Evolutionary conservation across 495 filamentous ascomycete species (phyloP).

Genomic region (Penicillium ucsense): DNA sequence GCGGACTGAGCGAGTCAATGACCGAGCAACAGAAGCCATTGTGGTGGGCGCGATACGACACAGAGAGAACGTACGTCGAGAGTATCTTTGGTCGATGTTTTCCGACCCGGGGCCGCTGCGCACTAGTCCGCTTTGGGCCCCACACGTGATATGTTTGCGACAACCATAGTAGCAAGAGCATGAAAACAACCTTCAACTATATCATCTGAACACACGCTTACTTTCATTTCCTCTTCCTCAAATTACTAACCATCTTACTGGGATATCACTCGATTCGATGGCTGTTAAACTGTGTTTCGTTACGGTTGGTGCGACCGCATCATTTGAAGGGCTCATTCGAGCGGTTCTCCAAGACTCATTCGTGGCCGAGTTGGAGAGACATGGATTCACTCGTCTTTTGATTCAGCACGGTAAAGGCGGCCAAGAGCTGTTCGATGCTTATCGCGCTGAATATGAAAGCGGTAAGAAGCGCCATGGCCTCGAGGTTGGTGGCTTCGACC

Average conservation of each 20-base stretch:
- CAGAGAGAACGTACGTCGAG: not conserved
- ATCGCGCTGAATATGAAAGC: conserved; percentile 4
- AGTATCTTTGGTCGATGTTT: conserved; percentile 12
- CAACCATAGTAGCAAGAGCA: not conserved
- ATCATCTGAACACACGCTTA: too few relatives aligned
- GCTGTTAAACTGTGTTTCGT: conserved; percentile 56
- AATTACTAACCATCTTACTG: too few relatives aligned
- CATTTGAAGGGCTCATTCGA: conserved; percentile 61
- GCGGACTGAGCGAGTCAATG: conserved; percentile 28
- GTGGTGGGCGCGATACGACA: conserved; percentile 8
- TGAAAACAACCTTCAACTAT: not conserved
- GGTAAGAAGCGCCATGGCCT: conserved; percentile 28
- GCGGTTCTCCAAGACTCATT: conserved; percentile 55
- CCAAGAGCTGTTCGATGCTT: conserved; percentile 33
- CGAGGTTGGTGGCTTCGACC: conserved; percentile 52
- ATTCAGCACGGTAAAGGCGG: conserved; percentile 69
- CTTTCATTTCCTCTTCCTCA: not conserved
- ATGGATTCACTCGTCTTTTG: conserved; percentile 54
- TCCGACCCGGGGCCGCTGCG: conserved; percentile 8
- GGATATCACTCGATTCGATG: not conserved
- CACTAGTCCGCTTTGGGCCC: conserved; percentile 6
- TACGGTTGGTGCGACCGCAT: conserved; percentile 84
- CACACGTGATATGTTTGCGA: not conserved
- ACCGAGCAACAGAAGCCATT: conserved; percentile 35
- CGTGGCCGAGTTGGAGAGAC: conserved; percentile 40